phyloP scores from a whole-genome alignment of 208 protist species.

The Trypanosoma theileri region DNA sequence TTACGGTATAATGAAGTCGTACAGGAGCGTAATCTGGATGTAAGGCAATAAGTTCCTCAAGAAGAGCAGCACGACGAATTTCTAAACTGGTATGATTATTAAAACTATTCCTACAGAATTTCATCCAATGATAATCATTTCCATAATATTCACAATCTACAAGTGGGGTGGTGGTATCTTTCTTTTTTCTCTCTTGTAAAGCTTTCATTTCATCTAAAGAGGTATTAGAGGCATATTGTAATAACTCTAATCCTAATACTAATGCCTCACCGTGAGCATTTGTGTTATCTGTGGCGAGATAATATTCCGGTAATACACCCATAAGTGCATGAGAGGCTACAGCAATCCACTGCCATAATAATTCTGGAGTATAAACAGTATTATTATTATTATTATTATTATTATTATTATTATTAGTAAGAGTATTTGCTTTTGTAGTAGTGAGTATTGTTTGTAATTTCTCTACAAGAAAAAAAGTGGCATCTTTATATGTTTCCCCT shows the following conservation, averaged over 20 bases:
- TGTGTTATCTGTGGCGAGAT: constrained; percentile 50
- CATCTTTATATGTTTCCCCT: constrained; percentile 3
- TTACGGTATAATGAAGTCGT: constrained; percentile 67
- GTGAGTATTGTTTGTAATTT: background rate
- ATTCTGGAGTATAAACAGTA: background rate
- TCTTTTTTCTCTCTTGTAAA: background rate
- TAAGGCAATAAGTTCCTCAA: constrained; percentile 87
- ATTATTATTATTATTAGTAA: background rate
- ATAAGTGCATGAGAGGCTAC: constrained; percentile 39
- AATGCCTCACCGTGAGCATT: constrained; percentile 40
- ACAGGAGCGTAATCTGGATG: constrained; percentile 57
- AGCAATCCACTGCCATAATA: constrained; percentile 25
- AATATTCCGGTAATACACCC: constrained; percentile 63
- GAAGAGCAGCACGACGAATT: constrained; percentile 48
- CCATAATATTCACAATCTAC: constrained; percentile 20
- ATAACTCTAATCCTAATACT: constrained; percentile 48
- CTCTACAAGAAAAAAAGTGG: constrained; percentile 1
- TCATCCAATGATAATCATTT: constrained; percentile 27
- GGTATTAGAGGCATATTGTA: constrained; percentile 32
- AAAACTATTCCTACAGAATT: constrained; percentile 62
- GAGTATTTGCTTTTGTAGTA: background rate
- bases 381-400: background rate
- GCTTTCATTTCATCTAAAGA: constrained; percentile 12
- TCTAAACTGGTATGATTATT: constrained; percentile 23
- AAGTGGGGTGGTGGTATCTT: background rate